Base-by-base conservation (phyloP, 2,329 filamentous ascomycete species). In the Cryphonectria parasitica region DNA sequence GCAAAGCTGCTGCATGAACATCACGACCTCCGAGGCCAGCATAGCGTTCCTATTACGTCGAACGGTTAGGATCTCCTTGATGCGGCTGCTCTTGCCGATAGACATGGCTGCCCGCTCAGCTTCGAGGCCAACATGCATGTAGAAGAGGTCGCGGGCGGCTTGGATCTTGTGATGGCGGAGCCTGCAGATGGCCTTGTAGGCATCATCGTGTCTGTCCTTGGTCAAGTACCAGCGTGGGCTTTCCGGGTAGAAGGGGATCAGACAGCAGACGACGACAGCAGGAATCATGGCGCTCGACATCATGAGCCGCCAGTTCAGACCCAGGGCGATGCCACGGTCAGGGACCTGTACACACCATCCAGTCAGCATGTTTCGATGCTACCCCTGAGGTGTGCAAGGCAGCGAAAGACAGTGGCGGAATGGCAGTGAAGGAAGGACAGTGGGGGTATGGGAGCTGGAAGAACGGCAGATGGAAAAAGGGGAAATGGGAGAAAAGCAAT, bases 271-370 rank as follows among this genome's bases (percentile, higher is more conserved):
- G 49, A 89, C 72, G 8, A 91, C 78, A 22, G 89, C 87, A 0
- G 88, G 89, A 19, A 91, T 82, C 78, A 91, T 86, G 13, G 91
- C 89, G 2, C 89, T 91, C 8, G 85, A 89, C 81, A 93, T 86
- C 88, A 91, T 91, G 56, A 92, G 80, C 36, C 90, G 86, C 90
- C 91, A 92, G 72, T 91, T 85, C 4, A 86, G 82, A 8, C 90
- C 89, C 13, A 78, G 73, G 54, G 81, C 79, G 67, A 91, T 87
- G 4, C 82, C 82, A 2, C 79, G 80, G 74, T 89, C 85, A 39
- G 82, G 80, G 10, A 86, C 70, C 70, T 72, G 34, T 17, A 11
- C 1, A 13, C 43, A 49, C 45, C 19, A 2, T 41, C 5, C 2
- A 49, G 22, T 72, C 22, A 72, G 64, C 15, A 19, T 34, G 6